Base-by-base conservation (phyloP, 129 eudicot genomes). In the Cynara cardunculus region DNA sequence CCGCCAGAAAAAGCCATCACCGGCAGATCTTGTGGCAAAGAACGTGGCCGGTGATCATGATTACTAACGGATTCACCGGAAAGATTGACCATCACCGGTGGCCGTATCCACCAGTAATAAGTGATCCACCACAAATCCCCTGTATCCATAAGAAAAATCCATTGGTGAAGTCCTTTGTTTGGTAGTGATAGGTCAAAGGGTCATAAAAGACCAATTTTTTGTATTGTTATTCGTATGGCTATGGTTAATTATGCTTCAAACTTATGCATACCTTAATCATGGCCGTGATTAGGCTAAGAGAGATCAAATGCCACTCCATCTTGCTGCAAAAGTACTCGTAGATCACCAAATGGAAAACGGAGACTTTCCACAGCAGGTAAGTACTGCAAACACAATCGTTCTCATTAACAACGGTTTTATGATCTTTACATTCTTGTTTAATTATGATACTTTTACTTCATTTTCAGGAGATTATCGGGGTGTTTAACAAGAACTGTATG, bases 341-440 rank as follows among this genome's bases (percentile, higher is more conserved):
- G 85, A 90, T 84, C 85, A 88, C 25, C 97, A 92, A 71, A 84
- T 88, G 90, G 89, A 81, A 56, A 89, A 88, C 59, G 97, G 97
- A 67, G 97, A 90, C 75, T 90, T 90, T 62, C 95, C 90, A 3
- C 97, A 88, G 22, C 92, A 92, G 93, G 97, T 88, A 80, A 35
- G 7, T 76, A 7, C 71, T 76, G 4, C 71, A 34, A 22, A 28
- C 1, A 18, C 41, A 31, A n/a, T 24, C 10, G 3, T 49, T 59
- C 62, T 22, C 16, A 22, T 77, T 24, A 21, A 3, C 11, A 78
- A 30, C 5, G 6, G 8, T 28, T 9, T 18, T 7, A 4, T 72
- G 13, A 13, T 61, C 0, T 34, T 34, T 9, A 28, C 5, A 12
- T 35, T 80, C 34, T 80, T 61, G 2, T 34, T 24, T n/a, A n/a